phyloP scores from a whole-genome alignment of 495 filamentous ascomycete genomes.

The Neurospora sp. region DNA sequence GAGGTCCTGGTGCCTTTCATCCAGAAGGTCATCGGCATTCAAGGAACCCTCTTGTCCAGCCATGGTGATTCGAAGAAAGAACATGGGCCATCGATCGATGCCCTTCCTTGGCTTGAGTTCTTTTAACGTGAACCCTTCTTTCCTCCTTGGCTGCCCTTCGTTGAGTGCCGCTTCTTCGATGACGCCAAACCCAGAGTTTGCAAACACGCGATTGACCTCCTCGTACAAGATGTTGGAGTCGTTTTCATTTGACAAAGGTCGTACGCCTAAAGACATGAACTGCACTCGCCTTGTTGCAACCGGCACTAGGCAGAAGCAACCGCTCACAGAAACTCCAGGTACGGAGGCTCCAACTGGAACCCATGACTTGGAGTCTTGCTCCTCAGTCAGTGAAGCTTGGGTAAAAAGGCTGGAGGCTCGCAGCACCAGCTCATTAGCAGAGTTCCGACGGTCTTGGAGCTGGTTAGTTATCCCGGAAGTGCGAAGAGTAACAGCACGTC shows the following conservation, averaged over 20 bases:
- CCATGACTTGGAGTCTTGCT: conserved; percentile 46
- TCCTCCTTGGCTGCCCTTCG: conserved; percentile 13
- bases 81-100: conserved; percentile 84
- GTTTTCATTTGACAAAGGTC: conserved; percentile 42
- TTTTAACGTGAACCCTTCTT: conserved; percentile 40
- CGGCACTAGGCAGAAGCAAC: conserved; percentile 60
- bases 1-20: conserved; percentile 28
- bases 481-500: conserved; percentile 7
- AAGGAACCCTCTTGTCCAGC: conserved; percentile 4
- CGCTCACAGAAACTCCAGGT: conserved; percentile 47
- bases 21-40: conserved; percentile 23
- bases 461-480: background rate
- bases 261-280: conserved; percentile 67
- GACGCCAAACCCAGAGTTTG: conserved; percentile 66
- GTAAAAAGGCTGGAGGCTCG: conserved; percentile 38
- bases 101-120: conserved; percentile 54
- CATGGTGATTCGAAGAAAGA: conserved; percentile 62
- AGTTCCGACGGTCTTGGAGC: background rate
- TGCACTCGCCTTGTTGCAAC: conserved; percentile 62
- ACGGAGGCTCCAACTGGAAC: conserved; percentile 56
- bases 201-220: conserved; percentile 70
- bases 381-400: conserved; percentile 53
- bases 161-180: conserved; percentile 34
- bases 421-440: background rate
- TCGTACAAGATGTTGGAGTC: conserved; percentile 61